Evolutionary conservation across 1,139 yeast genomes (phyloP).

Genomic region (Cylindricascospora bacillispora): DNA sequence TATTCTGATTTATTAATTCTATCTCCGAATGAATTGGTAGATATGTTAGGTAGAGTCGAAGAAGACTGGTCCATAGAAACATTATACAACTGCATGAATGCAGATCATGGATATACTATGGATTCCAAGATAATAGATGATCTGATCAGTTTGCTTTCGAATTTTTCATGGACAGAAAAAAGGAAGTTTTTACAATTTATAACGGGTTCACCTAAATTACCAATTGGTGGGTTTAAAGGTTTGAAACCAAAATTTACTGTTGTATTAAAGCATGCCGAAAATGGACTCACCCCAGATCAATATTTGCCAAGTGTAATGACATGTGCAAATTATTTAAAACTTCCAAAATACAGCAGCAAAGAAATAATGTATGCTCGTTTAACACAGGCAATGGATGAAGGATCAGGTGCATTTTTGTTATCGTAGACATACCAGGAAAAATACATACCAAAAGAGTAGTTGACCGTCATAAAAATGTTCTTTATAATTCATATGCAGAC

Average conservation of each 20-base stretch:
- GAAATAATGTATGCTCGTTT: constrained; percentile 48
- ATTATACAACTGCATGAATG: constrained; percentile 48
- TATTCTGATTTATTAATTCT: constrained; percentile 59
- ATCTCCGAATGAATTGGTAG: constrained; percentile 58
- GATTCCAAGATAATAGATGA: constrained; percentile 55
- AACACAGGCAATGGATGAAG: constrained; percentile 67
- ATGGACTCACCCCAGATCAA: constrained; percentile 55
- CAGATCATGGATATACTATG: constrained; percentile 81
- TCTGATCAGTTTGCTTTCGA: constrained; percentile 46
- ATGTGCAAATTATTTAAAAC: constrained; percentile 85
- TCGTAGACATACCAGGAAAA: too few relatives aligned
- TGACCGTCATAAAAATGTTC: too few relatives aligned
- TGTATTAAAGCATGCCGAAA: constrained; percentile 69
- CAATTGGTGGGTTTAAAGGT: constrained; percentile 86
- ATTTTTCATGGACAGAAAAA: constrained; percentile 42
- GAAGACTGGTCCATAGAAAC: constrained; percentile 81
- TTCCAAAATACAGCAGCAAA: constrained; percentile 66
- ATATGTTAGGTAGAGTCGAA: constrained; percentile 57
- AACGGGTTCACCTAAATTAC: constrained; percentile 88
- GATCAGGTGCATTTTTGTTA: constrained; percentile 77
- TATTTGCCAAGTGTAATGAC: constrained; percentile 97
- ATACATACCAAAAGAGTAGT: too few relatives aligned
- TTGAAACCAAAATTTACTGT: constrained; percentile 77
- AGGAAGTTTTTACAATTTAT: constrained; percentile 72
- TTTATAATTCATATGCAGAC: too few relatives aligned